Conservation (phyloP, 768 basidiomycete species). For the Exsudoporus frostii region DNA sequence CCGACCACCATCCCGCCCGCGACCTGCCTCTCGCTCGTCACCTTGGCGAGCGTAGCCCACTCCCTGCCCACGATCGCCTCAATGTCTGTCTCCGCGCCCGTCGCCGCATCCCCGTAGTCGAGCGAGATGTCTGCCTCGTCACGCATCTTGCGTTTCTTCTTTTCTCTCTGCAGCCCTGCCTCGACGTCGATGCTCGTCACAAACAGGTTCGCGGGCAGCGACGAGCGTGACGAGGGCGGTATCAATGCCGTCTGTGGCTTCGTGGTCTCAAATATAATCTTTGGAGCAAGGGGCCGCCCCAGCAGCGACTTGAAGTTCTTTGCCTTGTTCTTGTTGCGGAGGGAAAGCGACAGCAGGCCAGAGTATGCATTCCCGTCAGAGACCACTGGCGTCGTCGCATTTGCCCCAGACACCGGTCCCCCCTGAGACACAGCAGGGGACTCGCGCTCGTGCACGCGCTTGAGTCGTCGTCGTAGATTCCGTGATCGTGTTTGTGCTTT, state of each 20-base stretch:
- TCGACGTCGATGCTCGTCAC: conserved; percentile 75
- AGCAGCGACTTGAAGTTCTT: conserved; percentile 61
- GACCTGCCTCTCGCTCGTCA: conserved; percentile 29
- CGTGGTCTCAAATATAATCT: conserved; percentile 65
- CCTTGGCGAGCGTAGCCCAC: conserved; percentile 20
- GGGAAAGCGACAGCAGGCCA: conserved; percentile 41
- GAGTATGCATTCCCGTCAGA: conserved; percentile 1
- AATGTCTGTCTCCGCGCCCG: neutral
- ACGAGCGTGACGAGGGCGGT: conserved; percentile 61
- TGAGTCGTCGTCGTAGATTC: conserved; percentile 54
- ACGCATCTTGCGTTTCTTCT: conserved; percentile 35
- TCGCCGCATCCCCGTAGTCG: conserved; percentile 8
- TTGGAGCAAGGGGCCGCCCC: conserved; percentile 39
- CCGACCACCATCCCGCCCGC: conserved; percentile 36
- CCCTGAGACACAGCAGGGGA: conserved; percentile 13
- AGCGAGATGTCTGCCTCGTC: conserved; percentile 25
- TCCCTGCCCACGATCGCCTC: conserved; percentile 8
- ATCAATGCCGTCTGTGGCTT: too few relatives aligned
- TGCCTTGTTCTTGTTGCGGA: conserved; percentile 74
- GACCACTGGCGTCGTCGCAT: conserved; percentile 24
- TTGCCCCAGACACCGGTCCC: conserved; percentile 37
- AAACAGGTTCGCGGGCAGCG: conserved; percentile 59
- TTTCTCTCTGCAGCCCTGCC: conserved; percentile 34
- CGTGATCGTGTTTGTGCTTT: conserved; percentile 55
- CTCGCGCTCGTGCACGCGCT: conserved; percentile 35